phyloP scores from a whole-genome alignment of 768 basidiomycete species.

The Xerocomellus intermedius region DNA sequence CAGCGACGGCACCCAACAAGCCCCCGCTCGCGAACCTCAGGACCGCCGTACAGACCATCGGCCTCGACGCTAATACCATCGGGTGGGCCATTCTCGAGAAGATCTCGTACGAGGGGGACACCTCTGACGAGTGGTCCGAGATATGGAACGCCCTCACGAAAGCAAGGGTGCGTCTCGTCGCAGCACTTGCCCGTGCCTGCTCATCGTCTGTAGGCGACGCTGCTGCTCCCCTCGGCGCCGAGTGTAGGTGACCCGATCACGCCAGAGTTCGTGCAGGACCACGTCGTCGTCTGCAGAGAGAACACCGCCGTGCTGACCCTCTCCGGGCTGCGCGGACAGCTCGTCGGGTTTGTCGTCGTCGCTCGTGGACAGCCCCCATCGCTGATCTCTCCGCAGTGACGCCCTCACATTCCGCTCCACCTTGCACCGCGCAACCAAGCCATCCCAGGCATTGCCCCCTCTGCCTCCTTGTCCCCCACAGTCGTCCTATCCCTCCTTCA shows the following conservation, averaged over 20 bases:
- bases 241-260: conserved; percentile 59
- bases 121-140: conserved; percentile 62
- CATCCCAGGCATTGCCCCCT: conserved; percentile 52
- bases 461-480: conserved; percentile 43
- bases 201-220: conserved; percentile 55
- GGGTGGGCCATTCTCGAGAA: conserved; percentile 82
- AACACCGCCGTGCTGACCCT: conserved; percentile 65
- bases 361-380: conserved; percentile 32
- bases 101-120: conserved; percentile 51
- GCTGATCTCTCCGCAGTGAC: conserved; percentile 33
- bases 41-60: conserved; percentile 65
- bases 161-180: conserved; percentile 57
- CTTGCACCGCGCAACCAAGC: conserved; percentile 39
- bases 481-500: conserved; percentile 48
- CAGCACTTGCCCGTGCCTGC: background rate
- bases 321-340: conserved; percentile 76
- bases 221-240: conserved; percentile 75
- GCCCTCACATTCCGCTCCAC: conserved; percentile 45
- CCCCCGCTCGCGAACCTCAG: conserved; percentile 60
- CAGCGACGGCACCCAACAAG: conserved; percentile 35
- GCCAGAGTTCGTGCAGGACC: conserved; percentile 78
- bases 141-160: conserved; percentile 62
- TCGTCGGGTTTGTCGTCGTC: conserved; percentile 51
- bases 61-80: conserved; percentile 58
- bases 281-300: conserved; percentile 54